A percentile compares a stretch with the other conserved stretches of the same genome.
These are phyloP conservation scores for Leishmania amazonensis DNA, from an alignment of 208 protist species.

Conservation along the genomic window DNA sequence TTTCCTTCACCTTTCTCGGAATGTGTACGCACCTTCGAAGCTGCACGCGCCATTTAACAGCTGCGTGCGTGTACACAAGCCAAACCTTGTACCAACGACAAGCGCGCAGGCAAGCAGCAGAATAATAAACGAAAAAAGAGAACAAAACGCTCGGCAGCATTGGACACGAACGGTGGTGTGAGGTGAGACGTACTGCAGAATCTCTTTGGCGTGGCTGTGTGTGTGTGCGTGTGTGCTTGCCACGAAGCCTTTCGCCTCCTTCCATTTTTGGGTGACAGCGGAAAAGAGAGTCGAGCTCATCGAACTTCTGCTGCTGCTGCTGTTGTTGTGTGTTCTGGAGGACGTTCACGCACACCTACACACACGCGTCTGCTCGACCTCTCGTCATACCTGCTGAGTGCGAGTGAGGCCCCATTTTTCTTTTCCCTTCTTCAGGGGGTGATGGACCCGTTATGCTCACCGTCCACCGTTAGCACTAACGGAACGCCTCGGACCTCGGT, in stretches of 20 bases:
- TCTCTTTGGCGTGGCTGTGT: not conserved
- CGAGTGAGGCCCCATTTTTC: not conserved
- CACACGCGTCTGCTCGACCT: not conserved
- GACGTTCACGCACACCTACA: not conserved
- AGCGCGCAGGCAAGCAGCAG: not conserved
- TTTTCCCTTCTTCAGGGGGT: not conserved
- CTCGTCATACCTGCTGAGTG: too few relatives aligned
- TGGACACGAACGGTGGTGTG: not conserved
- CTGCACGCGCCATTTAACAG: not conserved
- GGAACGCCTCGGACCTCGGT: not conserved
- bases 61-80: not conserved
- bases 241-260: too few relatives aligned
- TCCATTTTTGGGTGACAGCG: too few relatives aligned
- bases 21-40: not conserved
- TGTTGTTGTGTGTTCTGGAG: not conserved
- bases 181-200: not conserved
- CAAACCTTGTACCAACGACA: not conserved
- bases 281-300: not conserved
- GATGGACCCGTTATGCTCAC: constrained; percentile 1
- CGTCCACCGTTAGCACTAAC: not conserved
- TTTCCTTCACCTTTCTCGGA: not conserved
- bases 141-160: not conserved
- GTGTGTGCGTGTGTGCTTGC: not conserved
- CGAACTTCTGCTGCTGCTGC: not conserved
- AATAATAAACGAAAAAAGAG: too few relatives aligned